Percentiles rank a stretch among this genome's conserved stretches.
These are phyloP conservation scores for Dentipellis fragilis DNA, from an alignment of 768 basidiomycete genomes.

Conservation along the genomic window DNA sequence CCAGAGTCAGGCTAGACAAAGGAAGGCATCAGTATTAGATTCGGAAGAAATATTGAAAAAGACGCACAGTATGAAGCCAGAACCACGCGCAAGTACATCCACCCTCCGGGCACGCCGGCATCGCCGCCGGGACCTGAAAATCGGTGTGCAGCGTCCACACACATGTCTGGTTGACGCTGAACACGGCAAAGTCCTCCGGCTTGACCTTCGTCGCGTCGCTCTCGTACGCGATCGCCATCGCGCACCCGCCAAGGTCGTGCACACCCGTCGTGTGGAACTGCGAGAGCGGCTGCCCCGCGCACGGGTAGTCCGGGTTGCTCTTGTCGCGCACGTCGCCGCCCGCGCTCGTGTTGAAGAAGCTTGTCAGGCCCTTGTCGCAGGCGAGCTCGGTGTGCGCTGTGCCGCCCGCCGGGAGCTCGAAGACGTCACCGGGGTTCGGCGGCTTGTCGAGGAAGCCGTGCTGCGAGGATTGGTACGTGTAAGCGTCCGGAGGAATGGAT, in stretches of 20 bases:
- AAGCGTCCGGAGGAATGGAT: background rate
- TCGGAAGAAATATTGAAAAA: conserved; percentile 4
- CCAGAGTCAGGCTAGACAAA: conserved; percentile 18
- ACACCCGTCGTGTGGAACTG: conserved; percentile 22
- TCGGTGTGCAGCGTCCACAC: conserved; percentile 30
- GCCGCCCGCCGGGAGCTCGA: conserved; percentile 24
- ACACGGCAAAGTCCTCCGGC: conserved; percentile 33
- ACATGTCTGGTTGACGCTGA: conserved; percentile 33
- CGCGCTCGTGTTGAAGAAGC: conserved; percentile 12
- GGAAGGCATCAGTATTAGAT: background rate
- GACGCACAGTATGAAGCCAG: conserved; percentile 27
- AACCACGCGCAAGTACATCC: conserved; percentile 35
- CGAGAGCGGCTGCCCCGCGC: conserved; percentile 12
- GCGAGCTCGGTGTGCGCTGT: conserved; percentile 15
- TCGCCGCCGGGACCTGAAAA: conserved; percentile 31
- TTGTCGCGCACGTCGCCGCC: conserved; percentile 17
- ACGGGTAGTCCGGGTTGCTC: conserved; percentile 14
- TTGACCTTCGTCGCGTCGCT: conserved; percentile 24
- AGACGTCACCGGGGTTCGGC: conserved; percentile 21
- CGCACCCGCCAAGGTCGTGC: conserved; percentile 26
- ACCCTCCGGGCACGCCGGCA: conserved; percentile 33
- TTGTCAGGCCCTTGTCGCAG: conserved; percentile 25
- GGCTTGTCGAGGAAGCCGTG: conserved; percentile 24
- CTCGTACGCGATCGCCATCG: conserved; percentile 35
- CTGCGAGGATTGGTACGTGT: background rate